Base-by-base conservation (phyloP, 2,329 filamentous ascomycete genomes). In the Colletotrichum sp. region DNA sequence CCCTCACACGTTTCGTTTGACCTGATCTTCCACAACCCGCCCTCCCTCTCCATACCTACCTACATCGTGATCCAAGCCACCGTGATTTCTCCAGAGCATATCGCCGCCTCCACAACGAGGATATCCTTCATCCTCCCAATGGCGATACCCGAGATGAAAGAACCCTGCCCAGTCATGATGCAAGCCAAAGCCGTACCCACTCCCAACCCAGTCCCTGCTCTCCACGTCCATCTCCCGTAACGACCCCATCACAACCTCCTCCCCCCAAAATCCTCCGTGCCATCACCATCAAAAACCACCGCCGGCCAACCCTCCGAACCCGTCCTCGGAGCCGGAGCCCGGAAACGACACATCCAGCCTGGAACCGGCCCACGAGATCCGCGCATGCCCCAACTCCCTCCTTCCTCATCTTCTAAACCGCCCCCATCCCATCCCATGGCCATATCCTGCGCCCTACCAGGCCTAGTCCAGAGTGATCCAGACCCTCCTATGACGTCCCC, bases 1-100 rank as follows among this genome's bases (percentile, higher is more conserved):
- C 30, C 70, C 70, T 69, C 73, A 77, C 71, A 77, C 26, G 75
- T 75, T 77, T 77, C 62, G 75, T 77, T 77, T 77, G 71, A 65
- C 74, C 75, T 77, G 75, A 77, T 77, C 60, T 76, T n/a, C 13
- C 26, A 26, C 13, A 5, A n/a, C 3, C 34, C 30, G 18, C 24
- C 28, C 21, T 24, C n/a, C 44, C 10, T 52, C 44, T 52, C 44
- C 44, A 49, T n/a, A n/a, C n/a, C n/a, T n/a, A n/a, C n/a, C n/a
- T n/a, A n/a, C n/a, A n/a, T 10, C 21, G 30, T 34, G 63, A 68
- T 63, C 65, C 71, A 69, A 77, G 65, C 49, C 66, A 52, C 24
- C 52, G 59, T 39, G 12, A 64, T 28, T 32, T 60, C 34, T 44
- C 21, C 28, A 10, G 28, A 39, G 34, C 15, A 59, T 30, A 59